phyloP scores from a whole-genome alignment of 805 yeast species.

The Blastobotrys americana region DNA sequence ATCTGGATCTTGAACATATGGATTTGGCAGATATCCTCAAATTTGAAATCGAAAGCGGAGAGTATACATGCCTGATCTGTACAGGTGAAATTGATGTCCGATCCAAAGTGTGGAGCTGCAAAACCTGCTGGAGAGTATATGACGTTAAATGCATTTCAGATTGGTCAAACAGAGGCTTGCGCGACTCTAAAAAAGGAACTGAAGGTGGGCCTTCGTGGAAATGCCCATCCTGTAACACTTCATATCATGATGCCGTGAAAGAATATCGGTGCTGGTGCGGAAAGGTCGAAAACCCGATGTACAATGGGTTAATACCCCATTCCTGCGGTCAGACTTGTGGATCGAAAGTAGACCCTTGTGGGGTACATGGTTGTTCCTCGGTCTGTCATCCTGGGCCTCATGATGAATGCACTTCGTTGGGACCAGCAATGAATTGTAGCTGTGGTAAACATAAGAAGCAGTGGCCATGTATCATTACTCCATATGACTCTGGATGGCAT shows the following conservation, averaged over 20 bases:
- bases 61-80: conserved; percentile 80
- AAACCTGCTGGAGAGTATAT: conserved; percentile 70
- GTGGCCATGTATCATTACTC: conserved; percentile 66
- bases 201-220: conserved; percentile 51
- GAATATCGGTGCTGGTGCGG: conserved; percentile 86
- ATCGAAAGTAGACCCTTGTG: conserved; percentile 38
- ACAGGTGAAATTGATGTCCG: conserved; percentile 67
- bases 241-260: conserved; percentile 40
- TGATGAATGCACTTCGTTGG: conserved; percentile 69
- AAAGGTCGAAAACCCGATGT: conserved; percentile 55
- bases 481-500: conserved; percentile 56
- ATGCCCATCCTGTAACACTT: conserved; percentile 75
- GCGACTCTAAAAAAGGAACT: conserved; percentile 5
- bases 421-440: conserved; percentile 59
- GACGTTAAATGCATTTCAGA: conserved; percentile 77
- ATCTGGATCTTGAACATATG: conserved; percentile 18
- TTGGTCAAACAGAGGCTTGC: conserved; percentile 69
- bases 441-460: conserved; percentile 68
- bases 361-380: conserved; percentile 69
- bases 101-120: conserved; percentile 73
- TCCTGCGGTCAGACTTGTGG: conserved; percentile 85
- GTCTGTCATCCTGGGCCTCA: conserved; percentile 90
- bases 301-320: conserved; percentile 55
- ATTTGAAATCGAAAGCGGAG: conserved; percentile 57
- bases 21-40: conserved; percentile 36